Base-by-base conservation (phyloP, 164 flowering plant species). In the Chloranthus sessilifolius region DNA sequence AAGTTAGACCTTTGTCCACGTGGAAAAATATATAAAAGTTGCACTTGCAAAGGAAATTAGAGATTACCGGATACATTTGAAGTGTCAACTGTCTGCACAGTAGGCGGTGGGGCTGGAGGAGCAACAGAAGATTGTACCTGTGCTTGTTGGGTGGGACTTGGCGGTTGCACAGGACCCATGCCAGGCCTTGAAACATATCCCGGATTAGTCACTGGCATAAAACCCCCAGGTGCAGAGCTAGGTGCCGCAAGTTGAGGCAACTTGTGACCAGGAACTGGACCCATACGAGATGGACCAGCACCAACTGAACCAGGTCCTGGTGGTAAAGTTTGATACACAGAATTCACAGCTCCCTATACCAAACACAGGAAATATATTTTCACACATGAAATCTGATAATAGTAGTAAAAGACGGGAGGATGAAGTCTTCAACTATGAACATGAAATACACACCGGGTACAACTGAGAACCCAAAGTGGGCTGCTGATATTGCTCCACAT, bases 81-180 rank as follows among this genome's bases (percentile, higher is more conserved):
- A 26, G 97, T 84, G 72, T 94, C 95, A 51, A 53, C 99, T 3
- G 97, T 83, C 73, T 89, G 97, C 8, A 94, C 81, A 2, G 95
- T 88, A 10, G 95, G 88, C 44, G 99, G 95, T 8, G 99, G 89
- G 26, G 81, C 85, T 55, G 85, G 68, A 71, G 90, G 84, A 19
- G 77, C 29, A 5, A 54, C 52, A 22, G 72, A 62, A 50, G 81
- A 66, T 50, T 62, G 86, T 9, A 47, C 52, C 26, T 69, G 61
- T 38, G 81, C 62, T 12, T 63, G 45, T 38, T 81, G 81, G 34
- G 79, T 58, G 30, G 90, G 92, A 62, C 85, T 81, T 7, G 79
- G 61, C 27, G 92, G 88, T 64, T 83, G 96, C 66, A 65, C 58
- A 39, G 74, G 30, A 56, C 63, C 71, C 67, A 69, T 60, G 26